phyloP scores from a whole-genome alignment of 1,284 basidiomycete species.

The Sanguinoderma infundibulare region DNA sequence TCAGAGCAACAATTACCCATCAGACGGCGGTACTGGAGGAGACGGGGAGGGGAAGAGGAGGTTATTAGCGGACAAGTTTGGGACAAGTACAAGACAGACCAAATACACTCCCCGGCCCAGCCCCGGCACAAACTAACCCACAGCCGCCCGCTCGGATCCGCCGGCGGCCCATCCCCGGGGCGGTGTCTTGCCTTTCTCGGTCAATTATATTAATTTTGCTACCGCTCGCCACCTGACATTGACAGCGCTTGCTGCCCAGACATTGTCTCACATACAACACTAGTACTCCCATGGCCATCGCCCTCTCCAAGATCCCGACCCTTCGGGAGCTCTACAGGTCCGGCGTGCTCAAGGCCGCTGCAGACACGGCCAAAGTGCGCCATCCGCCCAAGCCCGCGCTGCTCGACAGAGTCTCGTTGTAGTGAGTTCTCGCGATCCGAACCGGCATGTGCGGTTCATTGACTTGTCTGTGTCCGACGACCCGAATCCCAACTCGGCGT shows the following conservation, averaged over 20 bases:
- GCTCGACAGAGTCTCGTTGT: constrained; percentile 62
- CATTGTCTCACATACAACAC: background rate
- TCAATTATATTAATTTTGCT: no score
- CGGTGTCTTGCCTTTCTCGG: constrained; percentile 9
- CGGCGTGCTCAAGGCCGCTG: constrained; percentile 35
- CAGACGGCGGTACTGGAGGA: constrained; percentile 17
- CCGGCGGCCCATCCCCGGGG: constrained; percentile 8
- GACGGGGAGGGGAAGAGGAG: constrained; percentile 15
- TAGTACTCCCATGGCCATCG: constrained; percentile 38
- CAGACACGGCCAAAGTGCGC: constrained; percentile 31
- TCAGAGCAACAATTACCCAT: constrained; percentile 39
- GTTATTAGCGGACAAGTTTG: constrained; percentile 29
- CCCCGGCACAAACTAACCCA: background rate
- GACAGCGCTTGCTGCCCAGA: background rate
- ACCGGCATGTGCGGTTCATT: constrained; percentile 11
- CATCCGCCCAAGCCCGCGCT: constrained; percentile 42
- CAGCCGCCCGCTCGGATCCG: constrained; percentile 9
- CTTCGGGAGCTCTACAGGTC: constrained; percentile 53
- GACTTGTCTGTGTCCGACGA: constrained; percentile 3
- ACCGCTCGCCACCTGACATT: background rate
- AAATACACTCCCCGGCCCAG: constrained; percentile 25
- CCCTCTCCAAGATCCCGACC: constrained; percentile 52
- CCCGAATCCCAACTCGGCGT: constrained; percentile 12
- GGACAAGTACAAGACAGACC: constrained; percentile 34
- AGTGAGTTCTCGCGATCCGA: constrained; percentile 46